Evolutionary conservation across 148 eudicot species (phyloP).

Genomic region (Rhododendron ovatum): DNA sequence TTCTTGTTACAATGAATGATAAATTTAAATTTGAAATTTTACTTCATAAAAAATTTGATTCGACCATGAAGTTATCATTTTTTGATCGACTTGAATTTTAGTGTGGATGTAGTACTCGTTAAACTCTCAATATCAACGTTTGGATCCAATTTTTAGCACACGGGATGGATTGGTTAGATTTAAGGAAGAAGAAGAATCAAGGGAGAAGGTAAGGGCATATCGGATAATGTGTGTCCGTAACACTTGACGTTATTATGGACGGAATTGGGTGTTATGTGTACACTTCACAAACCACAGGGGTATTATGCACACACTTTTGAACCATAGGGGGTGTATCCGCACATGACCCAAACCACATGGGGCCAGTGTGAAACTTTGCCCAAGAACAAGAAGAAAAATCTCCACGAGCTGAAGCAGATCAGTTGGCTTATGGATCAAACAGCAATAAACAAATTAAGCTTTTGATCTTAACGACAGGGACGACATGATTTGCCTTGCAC

Average conservation of each 20-base stretch:
- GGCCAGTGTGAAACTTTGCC: no score
- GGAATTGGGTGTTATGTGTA: background rate
- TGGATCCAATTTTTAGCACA: no score
- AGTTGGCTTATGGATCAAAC: background rate
- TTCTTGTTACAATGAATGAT: background rate
- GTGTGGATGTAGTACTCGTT: background rate
- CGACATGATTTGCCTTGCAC: background rate
- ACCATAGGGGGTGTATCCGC: no score
- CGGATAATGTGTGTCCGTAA: background rate
- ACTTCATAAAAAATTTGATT: background rate
- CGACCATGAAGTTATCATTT: background rate
- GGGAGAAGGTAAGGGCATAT: background rate
- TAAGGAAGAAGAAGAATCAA: background rate
- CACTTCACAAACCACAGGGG: no score
- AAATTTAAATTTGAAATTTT: no score
- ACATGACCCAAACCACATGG: no score
- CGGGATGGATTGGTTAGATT: background rate
- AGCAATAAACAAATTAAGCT: no score
- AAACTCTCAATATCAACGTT: background rate
- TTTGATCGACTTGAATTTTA: background rate
- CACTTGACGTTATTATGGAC: background rate
- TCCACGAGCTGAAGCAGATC: background rate
- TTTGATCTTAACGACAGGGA: no score
- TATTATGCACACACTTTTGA: no score
- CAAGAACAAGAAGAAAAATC: background rate